Conservation (phyloP, 495 filamentous ascomycete genomes). For the Astrothelium macrocarpum region DNA sequence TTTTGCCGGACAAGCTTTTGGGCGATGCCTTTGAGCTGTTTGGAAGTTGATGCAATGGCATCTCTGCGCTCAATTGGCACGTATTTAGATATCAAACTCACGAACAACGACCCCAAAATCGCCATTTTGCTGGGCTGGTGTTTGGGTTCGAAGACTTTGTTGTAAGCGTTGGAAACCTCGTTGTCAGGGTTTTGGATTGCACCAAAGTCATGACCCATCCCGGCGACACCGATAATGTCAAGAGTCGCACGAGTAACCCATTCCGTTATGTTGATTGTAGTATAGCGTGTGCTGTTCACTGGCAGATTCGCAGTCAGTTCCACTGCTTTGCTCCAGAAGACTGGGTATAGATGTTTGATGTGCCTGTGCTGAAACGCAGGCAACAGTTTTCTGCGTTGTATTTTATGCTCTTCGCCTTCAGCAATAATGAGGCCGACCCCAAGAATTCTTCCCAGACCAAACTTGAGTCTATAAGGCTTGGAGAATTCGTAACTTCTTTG, state of each 20-base stretch:
- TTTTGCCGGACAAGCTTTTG: slow-evolving; percentile 1
- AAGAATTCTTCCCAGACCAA: slow-evolving; percentile 8
- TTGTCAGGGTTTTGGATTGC: slow-evolving; percentile 12
- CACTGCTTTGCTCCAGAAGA: slow-evolving; percentile 11
- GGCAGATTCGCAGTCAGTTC: not conserved
- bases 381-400: slow-evolving; percentile 9
- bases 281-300: not conserved
- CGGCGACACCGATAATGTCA: slow-evolving; percentile 14
- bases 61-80: not conserved
- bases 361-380: slow-evolving; percentile 11
- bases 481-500: slow-evolving; percentile 9
- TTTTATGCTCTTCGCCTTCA: slow-evolving; percentile 12
- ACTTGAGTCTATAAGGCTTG: slow-evolving; percentile 3
- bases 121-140: not conserved
- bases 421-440: slow-evolving; percentile 10
- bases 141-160: slow-evolving; percentile 4
- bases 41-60: not conserved
- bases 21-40: slow-evolving; percentile 3
- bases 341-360: slow-evolving; percentile 13
- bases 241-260: slow-evolving; percentile 11
- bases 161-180: slow-evolving; percentile 10
- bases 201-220: slow-evolving; percentile 10
- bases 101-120: not conserved
- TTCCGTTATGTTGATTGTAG: slow-evolving; percentile 5
- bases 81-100: not conserved